Conservation (phyloP, 2,329 filamentous ascomycete species). For the Aureobasidium sp. region DNA sequence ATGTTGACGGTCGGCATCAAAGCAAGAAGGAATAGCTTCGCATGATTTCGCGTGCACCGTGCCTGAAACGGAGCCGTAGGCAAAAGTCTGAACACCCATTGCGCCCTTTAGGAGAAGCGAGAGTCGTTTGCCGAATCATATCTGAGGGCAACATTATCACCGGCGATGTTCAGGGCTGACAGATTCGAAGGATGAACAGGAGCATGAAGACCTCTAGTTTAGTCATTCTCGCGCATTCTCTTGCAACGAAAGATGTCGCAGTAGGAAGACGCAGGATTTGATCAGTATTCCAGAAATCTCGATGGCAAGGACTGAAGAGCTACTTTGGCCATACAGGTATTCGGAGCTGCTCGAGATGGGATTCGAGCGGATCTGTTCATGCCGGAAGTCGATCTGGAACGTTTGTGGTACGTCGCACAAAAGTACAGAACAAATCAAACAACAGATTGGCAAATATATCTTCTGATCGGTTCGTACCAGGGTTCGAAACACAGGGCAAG, state of each 20-base stretch:
- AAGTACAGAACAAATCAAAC: background rate
- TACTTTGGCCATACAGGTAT: too few species aligned
- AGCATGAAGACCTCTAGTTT: too few species aligned
- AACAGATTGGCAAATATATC: background rate
- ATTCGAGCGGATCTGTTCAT: background rate
- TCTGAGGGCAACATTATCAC: too few species aligned
- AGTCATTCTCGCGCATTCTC: too few species aligned
- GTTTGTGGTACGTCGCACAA: background rate
- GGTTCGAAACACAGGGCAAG: background rate
- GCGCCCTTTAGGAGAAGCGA: background rate
- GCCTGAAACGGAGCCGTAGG: background rate
- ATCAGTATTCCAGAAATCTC: too few species aligned
- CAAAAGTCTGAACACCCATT: background rate
- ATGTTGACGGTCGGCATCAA: background rate
- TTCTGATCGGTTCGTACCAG: background rate
- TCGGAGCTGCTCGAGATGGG: too few species aligned
- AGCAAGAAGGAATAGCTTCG: background rate
- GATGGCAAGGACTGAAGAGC: background rate
- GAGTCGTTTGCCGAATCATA: too few species aligned
- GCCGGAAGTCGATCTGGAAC: background rate
- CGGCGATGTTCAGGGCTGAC: too few species aligned
- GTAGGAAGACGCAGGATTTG: too few species aligned
- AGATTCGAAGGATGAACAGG: too few species aligned
- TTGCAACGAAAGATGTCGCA: too few species aligned
- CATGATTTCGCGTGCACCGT: background rate